Conservation (phyloP, 352 stramenopile species). For the Saprolegnia parasitica region DNA sequence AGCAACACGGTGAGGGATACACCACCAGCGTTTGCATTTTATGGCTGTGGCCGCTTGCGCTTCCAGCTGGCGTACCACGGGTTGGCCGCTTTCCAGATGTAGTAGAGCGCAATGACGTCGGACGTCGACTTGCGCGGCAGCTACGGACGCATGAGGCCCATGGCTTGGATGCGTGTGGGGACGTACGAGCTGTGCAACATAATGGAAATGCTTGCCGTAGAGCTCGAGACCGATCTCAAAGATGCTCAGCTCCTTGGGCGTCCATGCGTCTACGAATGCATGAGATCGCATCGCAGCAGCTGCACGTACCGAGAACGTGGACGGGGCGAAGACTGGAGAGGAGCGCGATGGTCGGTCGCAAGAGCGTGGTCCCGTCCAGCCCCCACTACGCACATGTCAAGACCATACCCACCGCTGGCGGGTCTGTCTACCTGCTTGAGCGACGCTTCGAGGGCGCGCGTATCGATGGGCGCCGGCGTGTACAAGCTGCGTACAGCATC, state of each 20-base stretch:
- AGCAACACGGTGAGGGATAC: background rate
- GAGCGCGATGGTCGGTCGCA: slow-evolving; percentile 39
- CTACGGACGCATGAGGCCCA: slow-evolving; percentile 33
- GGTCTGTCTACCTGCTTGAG: slow-evolving; percentile 6
- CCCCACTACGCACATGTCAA: background rate
- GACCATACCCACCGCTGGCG: no score
- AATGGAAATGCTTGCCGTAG: slow-evolving; percentile 79
- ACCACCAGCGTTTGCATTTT: background rate
- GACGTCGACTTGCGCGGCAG: slow-evolving; percentile 59
- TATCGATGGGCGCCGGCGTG: slow-evolving; percentile 24
- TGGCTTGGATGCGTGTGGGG: background rate
- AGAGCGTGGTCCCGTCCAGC: slow-evolving; percentile 19
- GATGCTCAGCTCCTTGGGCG: slow-evolving; percentile 68
- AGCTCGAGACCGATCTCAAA: slow-evolving; percentile 82
- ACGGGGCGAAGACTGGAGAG: slow-evolving; percentile 41
- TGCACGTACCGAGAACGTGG: slow-evolving; percentile 15
- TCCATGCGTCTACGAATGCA: slow-evolving; percentile 58
- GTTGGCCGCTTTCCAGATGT: slow-evolving; percentile 60
- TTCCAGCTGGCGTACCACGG: background rate
- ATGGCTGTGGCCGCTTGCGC: slow-evolving; percentile 11
- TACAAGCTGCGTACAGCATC: slow-evolving; percentile 53
- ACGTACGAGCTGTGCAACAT: slow-evolving; percentile 60
- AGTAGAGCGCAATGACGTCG: slow-evolving; percentile 81
- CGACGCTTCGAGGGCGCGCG: background rate
- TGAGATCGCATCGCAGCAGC: background rate